Conservation (phyloP, 768 basidiomycete species). For the Cyathus striatus region DNA sequence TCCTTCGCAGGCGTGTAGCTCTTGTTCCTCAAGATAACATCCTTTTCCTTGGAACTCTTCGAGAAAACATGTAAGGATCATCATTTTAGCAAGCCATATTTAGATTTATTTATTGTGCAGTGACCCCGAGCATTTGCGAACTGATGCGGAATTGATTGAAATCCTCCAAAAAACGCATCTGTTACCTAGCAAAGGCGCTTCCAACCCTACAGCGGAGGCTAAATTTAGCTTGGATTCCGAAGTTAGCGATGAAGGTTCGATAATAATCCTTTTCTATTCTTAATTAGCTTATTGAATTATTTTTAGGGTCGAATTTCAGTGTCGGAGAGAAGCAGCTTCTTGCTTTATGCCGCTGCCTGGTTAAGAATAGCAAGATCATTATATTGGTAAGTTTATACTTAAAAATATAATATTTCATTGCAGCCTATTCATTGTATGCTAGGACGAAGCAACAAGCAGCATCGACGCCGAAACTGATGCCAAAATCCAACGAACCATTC, state of each 20-base stretch:
- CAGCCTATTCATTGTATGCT: not conserved
- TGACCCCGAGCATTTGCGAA: constrained; percentile 47
- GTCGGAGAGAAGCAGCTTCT: constrained; percentile 67
- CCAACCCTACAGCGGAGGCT: constrained; percentile 43
- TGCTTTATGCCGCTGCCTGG: constrained; percentile 56
- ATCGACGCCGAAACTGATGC: constrained; percentile 63
- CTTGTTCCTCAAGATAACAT: constrained; percentile 67
- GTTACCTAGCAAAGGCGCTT: constrained; percentile 41
- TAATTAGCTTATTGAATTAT: not conserved
- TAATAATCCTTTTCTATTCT: not conserved
- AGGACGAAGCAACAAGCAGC: constrained; percentile 63
- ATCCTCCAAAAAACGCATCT: constrained; percentile 58
- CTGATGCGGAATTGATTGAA: constrained; percentile 59
- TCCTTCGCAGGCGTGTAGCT: constrained; percentile 46
- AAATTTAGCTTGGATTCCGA: constrained; percentile 64
- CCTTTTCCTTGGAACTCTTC: constrained; percentile 45
- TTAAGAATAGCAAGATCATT: constrained; percentile 56
- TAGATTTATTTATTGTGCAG: constrained; percentile 16
- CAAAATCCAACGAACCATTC: constrained; percentile 59
- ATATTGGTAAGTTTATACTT: constrained; percentile 42
- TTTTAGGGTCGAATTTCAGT: constrained; percentile 52
- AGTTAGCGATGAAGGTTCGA: constrained; percentile 58
- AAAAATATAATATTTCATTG: too few relatives aligned
- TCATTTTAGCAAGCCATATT: constrained; percentile 10
- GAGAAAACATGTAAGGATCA: constrained; percentile 35